Evolutionary conservation across 1,284 basidiomycete genomes (phyloP).

Genomic region (Ceratobasidium sp.): DNA sequence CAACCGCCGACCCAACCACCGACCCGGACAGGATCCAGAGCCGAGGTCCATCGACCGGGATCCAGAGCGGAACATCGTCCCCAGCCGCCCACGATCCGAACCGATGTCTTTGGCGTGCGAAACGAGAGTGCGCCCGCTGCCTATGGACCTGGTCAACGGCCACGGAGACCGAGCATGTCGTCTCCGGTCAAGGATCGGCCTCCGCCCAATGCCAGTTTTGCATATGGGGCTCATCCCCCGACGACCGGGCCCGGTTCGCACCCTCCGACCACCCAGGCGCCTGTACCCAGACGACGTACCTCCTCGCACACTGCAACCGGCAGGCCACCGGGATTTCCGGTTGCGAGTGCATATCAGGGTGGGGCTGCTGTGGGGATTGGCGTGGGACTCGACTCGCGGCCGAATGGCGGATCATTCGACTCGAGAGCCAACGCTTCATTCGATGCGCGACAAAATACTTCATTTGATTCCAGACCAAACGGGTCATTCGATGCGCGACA

Average conservation of each 20-base stretch:
- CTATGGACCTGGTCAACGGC: not conserved
- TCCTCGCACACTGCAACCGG: conserved; percentile 3
- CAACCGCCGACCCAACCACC: not conserved
- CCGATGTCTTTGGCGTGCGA: conserved; percentile 20
- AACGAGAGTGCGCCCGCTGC: conserved; percentile 34
- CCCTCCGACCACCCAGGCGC: conserved; percentile 29
- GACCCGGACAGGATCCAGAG: conserved; percentile 39
- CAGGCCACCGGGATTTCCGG: not conserved
- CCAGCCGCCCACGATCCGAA: not conserved
- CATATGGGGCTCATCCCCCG: conserved; percentile 4
- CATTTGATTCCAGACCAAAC: not conserved
- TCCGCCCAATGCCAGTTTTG: not conserved
- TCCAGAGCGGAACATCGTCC: conserved; percentile 19
- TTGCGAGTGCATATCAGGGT: conserved; percentile 2
- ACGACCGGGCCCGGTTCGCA: no score
- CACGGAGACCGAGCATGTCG: conserved; percentile 6
- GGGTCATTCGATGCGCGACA: not conserved
- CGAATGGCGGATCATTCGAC: not conserved
- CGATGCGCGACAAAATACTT: no score
- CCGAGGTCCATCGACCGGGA: conserved; percentile 8
- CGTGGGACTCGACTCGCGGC: not conserved
- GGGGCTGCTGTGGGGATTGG: not conserved
- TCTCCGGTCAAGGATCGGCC: conserved; percentile 30
- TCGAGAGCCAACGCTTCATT: no score
- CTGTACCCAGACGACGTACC: conserved; percentile 7